These are phyloP conservation scores for Suillus brevipes DNA, from an alignment of 768 basidiomycete genomes.

Conservation along the genomic window DNA sequence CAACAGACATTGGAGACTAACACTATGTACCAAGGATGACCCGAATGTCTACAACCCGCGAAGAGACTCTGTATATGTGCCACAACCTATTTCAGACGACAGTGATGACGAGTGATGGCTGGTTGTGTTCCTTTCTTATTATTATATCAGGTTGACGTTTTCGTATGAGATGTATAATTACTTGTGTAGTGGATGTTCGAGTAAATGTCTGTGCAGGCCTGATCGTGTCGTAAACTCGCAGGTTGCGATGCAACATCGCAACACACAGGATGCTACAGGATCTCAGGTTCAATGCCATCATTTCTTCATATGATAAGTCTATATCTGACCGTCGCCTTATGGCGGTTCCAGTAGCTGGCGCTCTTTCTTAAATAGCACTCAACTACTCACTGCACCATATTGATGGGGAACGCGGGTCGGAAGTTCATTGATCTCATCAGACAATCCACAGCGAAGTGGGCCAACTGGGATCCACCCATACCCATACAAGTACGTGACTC, in stretches of 20 bases:
- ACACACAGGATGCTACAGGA: not conserved
- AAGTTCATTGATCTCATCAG: constrained; percentile 33
- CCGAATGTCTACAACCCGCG: not conserved
- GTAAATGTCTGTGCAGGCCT: not conserved
- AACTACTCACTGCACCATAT: not conserved
- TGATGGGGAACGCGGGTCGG: constrained; percentile 18
- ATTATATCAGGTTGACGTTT: not conserved
- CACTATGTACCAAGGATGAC: not conserved
- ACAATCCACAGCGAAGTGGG: constrained; percentile 28
- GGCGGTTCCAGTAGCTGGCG: not conserved
- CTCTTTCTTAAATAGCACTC: not conserved
- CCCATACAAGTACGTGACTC: constrained; percentile 19
- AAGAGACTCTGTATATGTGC: not conserved
- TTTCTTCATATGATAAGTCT: not conserved
- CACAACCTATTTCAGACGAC: not conserved
- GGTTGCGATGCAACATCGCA: not conserved
- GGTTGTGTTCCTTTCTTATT: not conserved
- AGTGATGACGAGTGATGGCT: not conserved
- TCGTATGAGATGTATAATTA: not conserved
- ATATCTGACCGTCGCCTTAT: not conserved
- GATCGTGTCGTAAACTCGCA: not conserved
- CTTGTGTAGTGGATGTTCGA: not conserved
- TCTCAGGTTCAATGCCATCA: not conserved
- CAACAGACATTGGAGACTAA: not conserved
- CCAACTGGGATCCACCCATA: constrained; percentile 34